Evolutionary conservation across 2,329 filamentous ascomycete species (phyloP), one percentile per base, ranked within the genome.

Genomic region (Juglanconis juglandina): DNA sequence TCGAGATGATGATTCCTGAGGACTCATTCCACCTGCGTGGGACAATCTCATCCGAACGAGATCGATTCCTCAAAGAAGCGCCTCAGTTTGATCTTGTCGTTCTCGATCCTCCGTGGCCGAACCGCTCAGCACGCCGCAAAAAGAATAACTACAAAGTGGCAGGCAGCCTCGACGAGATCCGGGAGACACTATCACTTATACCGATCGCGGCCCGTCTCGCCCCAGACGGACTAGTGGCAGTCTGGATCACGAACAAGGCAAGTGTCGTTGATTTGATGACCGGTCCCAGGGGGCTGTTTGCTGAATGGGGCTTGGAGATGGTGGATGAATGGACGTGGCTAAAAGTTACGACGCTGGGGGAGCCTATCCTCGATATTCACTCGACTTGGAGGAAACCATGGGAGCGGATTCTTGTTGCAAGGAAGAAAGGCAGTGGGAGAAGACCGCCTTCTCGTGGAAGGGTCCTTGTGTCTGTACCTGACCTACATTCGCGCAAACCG

Each of bases 81-180:
- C 79, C 81, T 24, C 67, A 71, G 6, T 92, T 94, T 71, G 77
- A 90, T 64, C 76, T 93, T 49, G 78, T 93, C 42, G 71, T 92
- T 7, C 75, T 93, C 24, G 90, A 94, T 69, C 91, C 91, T 3
- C 90, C 91, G 1, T 94, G 91, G 90, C 89, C 90, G 0, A 94
- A 92, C 69, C 83, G 87, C 50, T 93, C 90, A 5, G 90, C 85
- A 13, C 82, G 82, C 65, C 80, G 88, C 44, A 86, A 84, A 67
- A 78, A 68, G 53, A 73, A 75, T 68, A 67, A 79, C 65, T 84
- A 86, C 71, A 64, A 68, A 2, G 83, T 79, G 5, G 78, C 79
- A 5, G 68, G 75, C 54, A 74, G 75, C 60, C 72, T 79, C 47
- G 68, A 75, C 11, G 79, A 83, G 53, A 78, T 86, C 58, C 71